These are phyloP conservation scores for Termitomyces heimii DNA, from an alignment of 768 basidiomycete genomes.

Conservation along the genomic window DNA sequence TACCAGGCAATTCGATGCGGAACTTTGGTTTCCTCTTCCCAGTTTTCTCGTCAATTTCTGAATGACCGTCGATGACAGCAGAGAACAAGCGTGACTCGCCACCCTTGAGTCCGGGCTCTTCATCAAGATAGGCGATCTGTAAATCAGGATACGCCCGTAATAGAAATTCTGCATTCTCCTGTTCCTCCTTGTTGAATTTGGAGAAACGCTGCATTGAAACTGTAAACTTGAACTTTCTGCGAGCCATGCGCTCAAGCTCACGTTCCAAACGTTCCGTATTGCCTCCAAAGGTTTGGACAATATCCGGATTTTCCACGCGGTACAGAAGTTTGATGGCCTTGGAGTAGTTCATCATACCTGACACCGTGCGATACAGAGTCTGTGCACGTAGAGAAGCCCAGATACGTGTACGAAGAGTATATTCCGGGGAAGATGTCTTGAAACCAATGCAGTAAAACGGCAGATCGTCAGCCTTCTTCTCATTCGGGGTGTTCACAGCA, in stretches of 20 bases:
- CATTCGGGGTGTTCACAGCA: conserved; percentile 49
- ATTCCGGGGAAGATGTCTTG: conserved; percentile 98
- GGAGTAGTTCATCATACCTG: conserved; percentile 99
- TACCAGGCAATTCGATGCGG: conserved; percentile 94
- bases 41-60: conserved; percentile 83
- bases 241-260: conserved; percentile 94
- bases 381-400: conserved; percentile 99
- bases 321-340: conserved; percentile 99
- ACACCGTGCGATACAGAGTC: conserved; percentile 97
- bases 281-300: conserved; percentile 93
- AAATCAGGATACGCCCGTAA: conserved; percentile 97
- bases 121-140: conserved; percentile 97
- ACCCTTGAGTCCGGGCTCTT: conserved; percentile 86
- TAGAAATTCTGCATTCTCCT: conserved; percentile 97
- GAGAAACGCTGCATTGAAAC: conserved; percentile 99
- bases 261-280: conserved; percentile 95
- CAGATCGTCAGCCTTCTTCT: conserved; percentile 91
- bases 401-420: conserved; percentile 96
- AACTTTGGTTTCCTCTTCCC: conserved; percentile 96
- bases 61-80: conserved; percentile 94
- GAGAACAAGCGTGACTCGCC: conserved; percentile 89
- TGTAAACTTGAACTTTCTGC: conserved; percentile 96
- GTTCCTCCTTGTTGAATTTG: conserved; percentile 99
- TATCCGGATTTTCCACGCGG: conserved; percentile 97
- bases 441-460: conserved; percentile 99